Evolutionary conservation across 2,329 filamentous ascomycete species (phyloP).

Genomic region (Stagonosporopsis chrysanthemi): DNA sequence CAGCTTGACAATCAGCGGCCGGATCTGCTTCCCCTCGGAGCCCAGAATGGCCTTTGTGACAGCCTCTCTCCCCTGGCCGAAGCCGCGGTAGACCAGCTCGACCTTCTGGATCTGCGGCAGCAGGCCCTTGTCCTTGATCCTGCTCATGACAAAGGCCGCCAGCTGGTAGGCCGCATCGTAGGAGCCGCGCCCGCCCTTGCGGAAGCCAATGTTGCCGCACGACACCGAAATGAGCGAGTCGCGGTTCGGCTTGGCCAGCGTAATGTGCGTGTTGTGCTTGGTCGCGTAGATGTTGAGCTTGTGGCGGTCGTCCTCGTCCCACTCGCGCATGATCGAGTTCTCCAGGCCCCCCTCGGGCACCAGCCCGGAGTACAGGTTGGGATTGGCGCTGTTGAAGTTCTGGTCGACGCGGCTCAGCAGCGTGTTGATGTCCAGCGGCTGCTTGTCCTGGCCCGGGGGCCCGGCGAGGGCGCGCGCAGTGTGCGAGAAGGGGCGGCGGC

Average conservation of each 20-base stretch:
- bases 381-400: constrained; percentile 27
- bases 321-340: constrained; percentile 35
- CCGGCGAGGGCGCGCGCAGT: constrained; percentile 30
- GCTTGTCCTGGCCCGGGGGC: constrained; percentile 12
- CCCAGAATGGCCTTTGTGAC: constrained; percentile 89
- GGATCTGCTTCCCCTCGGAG: constrained; percentile 78
- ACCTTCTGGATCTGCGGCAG: constrained; percentile 76
- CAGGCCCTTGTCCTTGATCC: constrained; percentile 83
- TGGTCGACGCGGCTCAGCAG: constrained; percentile 27
- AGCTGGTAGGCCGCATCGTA: constrained; percentile 96
- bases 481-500: constrained; percentile 48
- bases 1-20: constrained; percentile 78
- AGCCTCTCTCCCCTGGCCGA: constrained; percentile 86
- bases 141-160: constrained; percentile 80
- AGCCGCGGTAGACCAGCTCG: constrained; percentile 84
- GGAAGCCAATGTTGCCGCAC: constrained; percentile 90
- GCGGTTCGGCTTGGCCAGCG: constrained; percentile 81
- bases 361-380: constrained; percentile 23
- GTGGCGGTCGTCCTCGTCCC: constrained; percentile 66
- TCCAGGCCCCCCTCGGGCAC: constrained; percentile 24
- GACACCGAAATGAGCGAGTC: constrained; percentile 81
- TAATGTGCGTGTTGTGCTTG: constrained; percentile 96
- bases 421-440: constrained; percentile 17
- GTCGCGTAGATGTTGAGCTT: constrained; percentile 86
- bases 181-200: constrained; percentile 76